Conservation (phyloP, 345 rosid species). For the Alliaria petiolata region DNA sequence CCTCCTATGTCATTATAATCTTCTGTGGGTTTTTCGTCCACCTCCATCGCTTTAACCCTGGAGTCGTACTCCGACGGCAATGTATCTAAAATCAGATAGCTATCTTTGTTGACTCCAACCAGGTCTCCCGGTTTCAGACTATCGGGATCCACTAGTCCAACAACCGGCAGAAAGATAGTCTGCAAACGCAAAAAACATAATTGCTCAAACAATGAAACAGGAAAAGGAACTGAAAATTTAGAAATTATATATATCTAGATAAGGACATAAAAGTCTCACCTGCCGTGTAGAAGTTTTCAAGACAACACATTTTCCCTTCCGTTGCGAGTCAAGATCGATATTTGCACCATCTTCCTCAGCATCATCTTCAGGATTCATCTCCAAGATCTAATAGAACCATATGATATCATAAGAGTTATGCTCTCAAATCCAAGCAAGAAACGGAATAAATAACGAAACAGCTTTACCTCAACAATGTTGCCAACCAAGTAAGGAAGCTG, state of each 20-base stretch:
- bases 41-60: slow-evolving; percentile 99
- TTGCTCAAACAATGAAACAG: background rate
- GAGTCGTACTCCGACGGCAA: slow-evolving; percentile 97
- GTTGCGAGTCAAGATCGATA: slow-evolving; percentile 96
- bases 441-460: no score
- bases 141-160: slow-evolving; percentile 98
- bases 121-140: slow-evolving; percentile 95
- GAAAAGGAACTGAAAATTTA: background rate
- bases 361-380: slow-evolving; percentile 97
- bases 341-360: slow-evolving; percentile 99
- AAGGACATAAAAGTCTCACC: slow-evolving; percentile 34
- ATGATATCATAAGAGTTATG: background rate
- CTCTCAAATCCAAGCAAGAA: background rate
- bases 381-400: slow-evolving; percentile 54
- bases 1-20: slow-evolving; percentile 99
- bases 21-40: slow-evolving; percentile 97
- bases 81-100: slow-evolving; percentile 92
- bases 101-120: slow-evolving; percentile 99
- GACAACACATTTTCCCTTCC: slow-evolving; percentile 99
- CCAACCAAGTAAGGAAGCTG: slow-evolving; percentile 99
- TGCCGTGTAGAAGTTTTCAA: slow-evolving; percentile 97
- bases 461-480: slow-evolving; percentile 89
- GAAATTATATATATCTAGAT: background rate
- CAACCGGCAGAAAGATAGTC: slow-evolving; percentile 98
- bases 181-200: slow-evolving; percentile 27